These are phyloP conservation scores for Ganoderma meredithae DNA, from an alignment of 1,284 basidiomycete genomes.

Conservation along the genomic window DNA sequence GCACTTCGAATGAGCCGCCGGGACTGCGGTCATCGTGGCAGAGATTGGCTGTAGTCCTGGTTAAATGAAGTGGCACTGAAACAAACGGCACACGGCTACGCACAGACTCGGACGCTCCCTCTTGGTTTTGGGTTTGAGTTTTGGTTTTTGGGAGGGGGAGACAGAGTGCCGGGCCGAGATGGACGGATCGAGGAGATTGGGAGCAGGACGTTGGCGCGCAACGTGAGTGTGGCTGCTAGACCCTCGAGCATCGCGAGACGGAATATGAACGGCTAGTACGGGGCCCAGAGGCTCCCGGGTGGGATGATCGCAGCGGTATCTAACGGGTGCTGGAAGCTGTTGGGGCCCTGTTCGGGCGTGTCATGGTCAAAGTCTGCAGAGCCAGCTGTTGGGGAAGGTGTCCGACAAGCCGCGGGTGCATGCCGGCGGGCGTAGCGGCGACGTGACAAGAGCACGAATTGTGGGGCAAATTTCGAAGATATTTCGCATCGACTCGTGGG, in stretches of 20 bases:
- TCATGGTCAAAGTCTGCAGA: neutral
- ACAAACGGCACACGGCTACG: neutral
- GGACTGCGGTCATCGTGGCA: neutral
- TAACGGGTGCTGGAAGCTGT: neutral
- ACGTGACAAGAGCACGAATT: neutral
- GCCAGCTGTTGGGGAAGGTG: neutral
- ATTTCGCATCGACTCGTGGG: neutral
- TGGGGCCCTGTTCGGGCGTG: neutral
- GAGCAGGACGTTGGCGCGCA: neutral
- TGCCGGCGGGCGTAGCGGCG: neutral
- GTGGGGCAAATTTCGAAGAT: neutral
- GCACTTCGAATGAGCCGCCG: neutral
- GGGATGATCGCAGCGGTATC: neutral
- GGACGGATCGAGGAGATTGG: slow-evolving; percentile 10
- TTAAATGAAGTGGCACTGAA: slow-evolving; percentile 3
- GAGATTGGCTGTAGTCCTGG: neutral
- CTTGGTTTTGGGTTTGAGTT: slow-evolving; percentile 12
- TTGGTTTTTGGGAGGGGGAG: slow-evolving; percentile 3
- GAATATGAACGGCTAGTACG: neutral
- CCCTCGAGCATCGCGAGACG: neutral
- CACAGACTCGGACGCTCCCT: neutral
- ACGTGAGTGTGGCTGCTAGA: neutral
- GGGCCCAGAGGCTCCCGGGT: neutral
- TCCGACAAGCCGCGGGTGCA: neutral
- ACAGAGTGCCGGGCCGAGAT: slow-evolving; percentile 18